Evolutionary conservation across 1,284 basidiomycete genomes (phyloP).

Genomic region (Austroboletus niveus): DNA sequence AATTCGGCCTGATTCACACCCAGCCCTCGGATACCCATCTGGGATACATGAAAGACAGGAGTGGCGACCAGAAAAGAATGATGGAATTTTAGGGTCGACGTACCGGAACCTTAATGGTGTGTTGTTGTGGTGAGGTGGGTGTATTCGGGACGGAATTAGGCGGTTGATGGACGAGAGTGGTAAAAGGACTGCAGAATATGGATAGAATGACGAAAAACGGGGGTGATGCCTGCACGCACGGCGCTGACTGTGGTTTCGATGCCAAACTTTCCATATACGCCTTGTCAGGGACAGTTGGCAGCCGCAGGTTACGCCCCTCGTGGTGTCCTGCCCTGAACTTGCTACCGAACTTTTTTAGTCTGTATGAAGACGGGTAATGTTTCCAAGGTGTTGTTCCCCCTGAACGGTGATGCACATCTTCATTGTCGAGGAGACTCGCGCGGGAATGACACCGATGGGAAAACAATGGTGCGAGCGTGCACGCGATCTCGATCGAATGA

Average conservation of each 20-base stretch:
- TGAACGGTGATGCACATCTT: conserved; percentile 2
- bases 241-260: conserved; percentile 20
- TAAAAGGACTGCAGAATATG: background rate
- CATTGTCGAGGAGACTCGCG: conserved; percentile 8
- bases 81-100: conserved; percentile 13
- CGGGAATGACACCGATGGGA: conserved; percentile 2
- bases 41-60: conserved; percentile 24
- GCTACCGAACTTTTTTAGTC: background rate
- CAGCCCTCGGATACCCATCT: conserved; percentile 11
- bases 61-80: conserved; percentile 8
- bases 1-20: conserved; percentile 13
- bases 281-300: conserved; percentile 6
- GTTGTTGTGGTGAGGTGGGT: background rate
- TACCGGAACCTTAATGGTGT: conserved; percentile 5
- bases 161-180: conserved; percentile 1
- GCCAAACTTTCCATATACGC: conserved; percentile 29
- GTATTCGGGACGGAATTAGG: conserved; percentile 8
- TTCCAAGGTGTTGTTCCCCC: conserved; percentile 6
- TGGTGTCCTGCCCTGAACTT: conserved; percentile 22
- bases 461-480: conserved; percentile 10
- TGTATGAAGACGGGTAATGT: conserved; percentile 4
- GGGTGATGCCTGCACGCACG: conserved; percentile 4
- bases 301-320: conserved; percentile 13
- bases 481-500: conserved; percentile 9
- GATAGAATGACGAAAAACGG: conserved; percentile 15